A percentile compares a stretch with the other conserved stretches of the same genome.
phyloP scores from a whole-genome alignment of 1,284 basidiomycete species.

The Ganoderma lucidum region DNA sequence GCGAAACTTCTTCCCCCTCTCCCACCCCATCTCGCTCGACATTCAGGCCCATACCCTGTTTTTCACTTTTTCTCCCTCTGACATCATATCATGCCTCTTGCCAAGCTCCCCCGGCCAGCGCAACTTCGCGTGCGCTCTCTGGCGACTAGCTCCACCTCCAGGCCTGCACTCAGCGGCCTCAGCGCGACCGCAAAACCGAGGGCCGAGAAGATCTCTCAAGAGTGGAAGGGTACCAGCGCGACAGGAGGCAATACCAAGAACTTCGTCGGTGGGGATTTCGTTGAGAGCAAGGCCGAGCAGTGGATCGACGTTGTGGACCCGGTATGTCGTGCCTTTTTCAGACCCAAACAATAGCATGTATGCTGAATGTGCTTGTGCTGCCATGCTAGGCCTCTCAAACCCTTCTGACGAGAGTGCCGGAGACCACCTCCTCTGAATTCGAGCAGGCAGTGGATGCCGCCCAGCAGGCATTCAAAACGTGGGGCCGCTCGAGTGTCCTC shows the following conservation, averaged over 20 bases:
- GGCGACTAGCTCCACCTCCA: constrained; percentile 25
- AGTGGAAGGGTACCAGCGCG: constrained; percentile 89
- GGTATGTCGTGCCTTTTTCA: constrained; percentile 50
- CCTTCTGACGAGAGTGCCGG: constrained; percentile 87
- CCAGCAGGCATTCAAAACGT: constrained; percentile 88
- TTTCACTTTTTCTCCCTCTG: neutral
- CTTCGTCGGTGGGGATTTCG: constrained; percentile 89
- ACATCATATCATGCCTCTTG: constrained; percentile 27
- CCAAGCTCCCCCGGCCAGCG: constrained; percentile 31
- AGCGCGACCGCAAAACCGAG: constrained; percentile 60
- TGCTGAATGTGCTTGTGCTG: constrained; percentile 13
- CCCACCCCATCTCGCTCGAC: constrained; percentile 5
- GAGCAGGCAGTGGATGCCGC: constrained; percentile 88
- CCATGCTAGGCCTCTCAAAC: constrained; percentile 82
- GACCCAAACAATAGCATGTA: neutral
- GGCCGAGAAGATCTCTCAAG: constrained; percentile 71
- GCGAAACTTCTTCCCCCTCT: constrained; percentile 4
- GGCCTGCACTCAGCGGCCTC: constrained; percentile 47
- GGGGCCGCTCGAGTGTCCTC: constrained; percentile 89
- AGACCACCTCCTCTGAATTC: constrained; percentile 88
- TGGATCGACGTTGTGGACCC: constrained; percentile 93
- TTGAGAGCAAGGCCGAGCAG: constrained; percentile 78
- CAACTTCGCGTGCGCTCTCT: constrained; percentile 30
- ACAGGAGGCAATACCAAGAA: constrained; percentile 88
- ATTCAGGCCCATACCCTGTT: neutral